Base-by-base conservation (phyloP, 352 stramenopile genomes). In the Globisporangium heterothallicum region DNA sequence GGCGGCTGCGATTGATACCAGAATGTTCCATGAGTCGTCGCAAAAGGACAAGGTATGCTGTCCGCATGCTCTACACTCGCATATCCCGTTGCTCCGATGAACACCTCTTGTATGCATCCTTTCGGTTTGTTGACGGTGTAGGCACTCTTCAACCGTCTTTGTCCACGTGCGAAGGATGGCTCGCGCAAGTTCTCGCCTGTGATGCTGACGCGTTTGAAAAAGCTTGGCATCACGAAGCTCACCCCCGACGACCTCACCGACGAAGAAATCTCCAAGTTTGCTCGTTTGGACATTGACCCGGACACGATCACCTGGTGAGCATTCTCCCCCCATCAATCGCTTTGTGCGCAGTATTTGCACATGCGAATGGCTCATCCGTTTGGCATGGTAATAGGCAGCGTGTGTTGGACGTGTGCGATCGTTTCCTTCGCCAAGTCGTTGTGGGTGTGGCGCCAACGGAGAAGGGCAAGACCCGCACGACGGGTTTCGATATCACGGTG, bases 391-490 rank as follows among this genome's bases (percentile, higher is more conserved):
- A 16, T 25, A 63, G 56, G 89, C 88, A 98, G 58, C 87, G 97
- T 12, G 97, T 99, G 9, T 67, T 99, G 18, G 97, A 99, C 68
- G 98, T 93, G 18, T 99, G 95, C 66, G 97, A 99, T 74, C 82
- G 96, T 2, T 97, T 98, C 68, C 68, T 99, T 57, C 84, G 97
- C 19, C 72, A 85, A 12, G 71, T 99, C 13, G 85, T 80, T 36
- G 71, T 98, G 16, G 96, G 96, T 16, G 69, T 86, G 44, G 96
- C 84, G 5, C 63, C 79, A 13, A 92, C 88, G 3, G 96, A 99
- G 70, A 98, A 96, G 47, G 86, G 80, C 24, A 84, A 88, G 60
- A 75, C 66, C 7, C 76, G 80, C 42, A 74, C 47, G 14, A 92
- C 79, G 42, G 73, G 79, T 21, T 91, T 91, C 48, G 78, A 94